These are phyloP conservation scores for Pholiota microspora DNA, from an alignment of 768 basidiomycete genomes.

Conservation along the genomic window DNA sequence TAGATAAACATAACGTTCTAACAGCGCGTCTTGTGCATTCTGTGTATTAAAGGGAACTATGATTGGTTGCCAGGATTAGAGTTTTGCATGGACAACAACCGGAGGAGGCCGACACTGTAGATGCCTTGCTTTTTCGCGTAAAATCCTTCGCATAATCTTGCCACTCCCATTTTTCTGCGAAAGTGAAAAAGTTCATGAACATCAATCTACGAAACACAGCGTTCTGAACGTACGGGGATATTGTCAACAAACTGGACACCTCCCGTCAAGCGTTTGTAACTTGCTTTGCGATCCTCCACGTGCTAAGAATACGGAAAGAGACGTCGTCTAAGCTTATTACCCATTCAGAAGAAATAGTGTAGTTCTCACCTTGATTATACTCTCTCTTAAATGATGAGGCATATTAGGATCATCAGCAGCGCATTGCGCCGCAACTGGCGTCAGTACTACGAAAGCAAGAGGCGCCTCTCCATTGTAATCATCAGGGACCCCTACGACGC, in stretches of 20 bases:
- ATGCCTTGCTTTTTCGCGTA: constrained; percentile 26
- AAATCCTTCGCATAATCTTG: constrained; percentile 45
- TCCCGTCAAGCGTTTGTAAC: constrained; percentile 51
- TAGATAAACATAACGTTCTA: no score
- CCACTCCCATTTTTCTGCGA: constrained; percentile 54
- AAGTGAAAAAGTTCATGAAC: not conserved
- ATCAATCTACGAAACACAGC: not conserved
- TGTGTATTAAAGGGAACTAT: not conserved
- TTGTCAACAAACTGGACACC: constrained; percentile 34
- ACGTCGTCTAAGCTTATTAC: not conserved
- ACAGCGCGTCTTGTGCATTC: no score
- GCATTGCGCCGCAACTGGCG: constrained; percentile 32
- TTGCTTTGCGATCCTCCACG: constrained; percentile 44
- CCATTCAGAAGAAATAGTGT: not conserved
- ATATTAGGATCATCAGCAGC: constrained; percentile 24
- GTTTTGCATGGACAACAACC: not conserved
- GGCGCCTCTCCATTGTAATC: constrained; percentile 66
- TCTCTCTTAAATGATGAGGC: constrained; percentile 30
- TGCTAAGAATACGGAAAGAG: constrained; percentile 28
- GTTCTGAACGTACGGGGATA: constrained; percentile 26
- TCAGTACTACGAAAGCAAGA: constrained; percentile 58
- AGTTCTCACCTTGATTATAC: constrained; percentile 43
- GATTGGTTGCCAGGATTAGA: not conserved
- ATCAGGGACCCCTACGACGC: constrained; percentile 61
- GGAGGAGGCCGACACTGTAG: not conserved